Percentiles rank a stretch among this genome's conserved stretches.
Conservation (phyloP, 257 asterid genomes). For the Solanum bulbocastanum region DNA sequence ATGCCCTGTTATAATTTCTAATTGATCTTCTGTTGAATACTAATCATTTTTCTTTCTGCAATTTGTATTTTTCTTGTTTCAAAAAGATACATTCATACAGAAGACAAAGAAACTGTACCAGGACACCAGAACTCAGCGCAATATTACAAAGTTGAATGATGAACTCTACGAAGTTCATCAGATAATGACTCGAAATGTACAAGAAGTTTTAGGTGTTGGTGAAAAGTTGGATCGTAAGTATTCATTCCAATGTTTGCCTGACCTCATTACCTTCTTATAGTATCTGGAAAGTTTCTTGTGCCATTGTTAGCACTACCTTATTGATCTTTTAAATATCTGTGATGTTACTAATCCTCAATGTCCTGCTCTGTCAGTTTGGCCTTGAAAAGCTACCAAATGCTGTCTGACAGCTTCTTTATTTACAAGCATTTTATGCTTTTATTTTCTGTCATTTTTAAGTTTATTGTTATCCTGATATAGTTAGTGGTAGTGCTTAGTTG, state of each 20-base stretch:
- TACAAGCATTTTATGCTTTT: not conserved
- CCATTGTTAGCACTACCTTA: not conserved
- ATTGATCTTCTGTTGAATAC: not conserved
- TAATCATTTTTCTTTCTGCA: not conserved
- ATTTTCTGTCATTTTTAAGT: not conserved
- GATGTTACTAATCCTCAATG: not conserved
- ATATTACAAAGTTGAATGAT: conserved; percentile 81
- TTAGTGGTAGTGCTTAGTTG: not conserved
- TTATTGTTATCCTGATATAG: not conserved
- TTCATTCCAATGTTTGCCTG: not conserved
- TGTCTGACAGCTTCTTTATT: not conserved
- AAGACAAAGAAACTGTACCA: conserved; percentile 90
- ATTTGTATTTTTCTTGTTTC: conserved; percentile 3
- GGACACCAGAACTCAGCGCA: conserved; percentile 92
- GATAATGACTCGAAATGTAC: conserved; percentile 97
- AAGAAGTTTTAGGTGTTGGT: conserved; percentile 98
- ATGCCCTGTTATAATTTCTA: not conserved
- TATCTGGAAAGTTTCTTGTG: not conserved
- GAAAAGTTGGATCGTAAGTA: conserved; percentile 96
- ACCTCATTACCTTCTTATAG: not conserved
- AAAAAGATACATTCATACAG: conserved; percentile 76
- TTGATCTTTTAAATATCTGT: not conserved
- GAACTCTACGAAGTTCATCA: conserved; percentile 99
- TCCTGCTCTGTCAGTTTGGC: not conserved
- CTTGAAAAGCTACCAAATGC: not conserved